Base-by-base conservation (phyloP, 192 early-diverging fungal genomes). In the Gonapodya sp. region DNA sequence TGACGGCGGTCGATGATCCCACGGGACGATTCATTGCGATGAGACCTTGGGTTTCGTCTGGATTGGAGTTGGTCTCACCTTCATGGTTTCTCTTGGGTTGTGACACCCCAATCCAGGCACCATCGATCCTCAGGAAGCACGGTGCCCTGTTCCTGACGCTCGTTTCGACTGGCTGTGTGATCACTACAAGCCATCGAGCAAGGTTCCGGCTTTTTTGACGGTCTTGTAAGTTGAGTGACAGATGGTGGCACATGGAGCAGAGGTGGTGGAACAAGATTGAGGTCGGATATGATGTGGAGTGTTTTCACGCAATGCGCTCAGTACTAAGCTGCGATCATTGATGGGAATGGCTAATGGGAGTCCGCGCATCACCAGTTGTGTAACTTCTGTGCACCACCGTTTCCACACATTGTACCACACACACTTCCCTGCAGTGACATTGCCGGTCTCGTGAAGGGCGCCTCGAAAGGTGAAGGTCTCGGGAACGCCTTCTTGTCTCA, bases 401-500 rank as follows among this genome's bases (percentile, higher is more conserved):
- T n/a, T n/a, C n/a, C n/a, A n/a, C n/a, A n/a, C n/a, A n/a, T n/a
- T n/a, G n/a, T n/a, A n/a, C n/a, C n/a, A n/a, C n/a, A n/a, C n/a
- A n/a, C n/a, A n/a, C n/a, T n/a, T 24, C 46, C 46, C 8, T 24
- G 24, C 46, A 96, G 94, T 80, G 97, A 99, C 87, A 99, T 99
- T 88, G 97, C 97, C 81, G 97, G 97, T 31, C 88, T 99, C 37
- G 96, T 99, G n/a, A 96, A 95, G 87, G 95, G 95, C 80, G 89
- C 89, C 32, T 73, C 82, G 35, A 85, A 89, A 36, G 89, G 89
- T 0, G 81, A 86, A 37, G 89, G 89, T 35, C 85, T 90, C 16
- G 94, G 97, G 79, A 99, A 99, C 81, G 93, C 93, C 79, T 99
- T 99, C 89, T 87, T 99, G 89, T 93, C 92, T 30, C 93, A 99